Percentiles rank a stretch among this genome's conserved stretches.
These are phyloP conservation scores for Dipsacomyces acuminosporus DNA, from an alignment of 371 early-diverging fungal species.

Conservation along the genomic window DNA sequence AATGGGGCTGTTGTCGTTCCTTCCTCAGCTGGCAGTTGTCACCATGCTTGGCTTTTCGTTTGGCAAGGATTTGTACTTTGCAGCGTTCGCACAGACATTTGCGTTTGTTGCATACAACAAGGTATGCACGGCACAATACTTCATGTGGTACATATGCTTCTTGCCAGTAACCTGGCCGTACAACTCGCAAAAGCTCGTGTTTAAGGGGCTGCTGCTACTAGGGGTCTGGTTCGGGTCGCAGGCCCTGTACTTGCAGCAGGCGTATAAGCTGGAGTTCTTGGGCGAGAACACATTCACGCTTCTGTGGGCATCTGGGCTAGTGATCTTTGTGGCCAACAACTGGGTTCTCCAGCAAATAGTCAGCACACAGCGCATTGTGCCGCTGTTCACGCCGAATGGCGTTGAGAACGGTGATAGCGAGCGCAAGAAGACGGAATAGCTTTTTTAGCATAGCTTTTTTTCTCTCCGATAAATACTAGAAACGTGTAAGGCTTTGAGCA, in stretches of 20 bases:
- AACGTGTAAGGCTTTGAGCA: too few species aligned
- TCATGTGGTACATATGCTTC: slow-evolving; percentile 96
- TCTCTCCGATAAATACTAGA: too few species aligned
- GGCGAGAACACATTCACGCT: slow-evolving; percentile 73
- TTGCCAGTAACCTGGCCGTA: slow-evolving; percentile 80
- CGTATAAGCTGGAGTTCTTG: slow-evolving; percentile 81
- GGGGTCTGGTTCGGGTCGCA: slow-evolving; percentile 66
- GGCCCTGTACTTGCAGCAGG: slow-evolving; percentile 78
- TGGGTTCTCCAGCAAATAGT: slow-evolving; percentile 67
- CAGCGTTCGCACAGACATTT: slow-evolving; percentile 89
- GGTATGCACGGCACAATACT: slow-evolving; percentile 98
- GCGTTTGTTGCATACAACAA: slow-evolving; percentile 95
- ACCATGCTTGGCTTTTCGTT: slow-evolving; percentile 59
- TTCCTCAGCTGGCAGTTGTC: slow-evolving; percentile 48
- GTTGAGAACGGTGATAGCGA: too few species aligned
- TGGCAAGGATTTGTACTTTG: slow-evolving; percentile 78
- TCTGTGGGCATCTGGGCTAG: slow-evolving; percentile 67
- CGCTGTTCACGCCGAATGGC: slow-evolving; percentile 9
- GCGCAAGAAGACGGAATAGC: too few species aligned
- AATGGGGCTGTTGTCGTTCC: slow-evolving; percentile 43
- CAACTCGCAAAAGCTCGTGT: slow-evolving; percentile 51
- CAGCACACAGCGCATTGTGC: slow-evolving; percentile 24
- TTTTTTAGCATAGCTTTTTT: too few species aligned
- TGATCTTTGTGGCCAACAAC: slow-evolving; percentile 63
- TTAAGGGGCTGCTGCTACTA: slow-evolving; percentile 59